phyloP scores from a whole-genome alignment of 805 yeast species.

The Hanseniaspora lachancei region DNA sequence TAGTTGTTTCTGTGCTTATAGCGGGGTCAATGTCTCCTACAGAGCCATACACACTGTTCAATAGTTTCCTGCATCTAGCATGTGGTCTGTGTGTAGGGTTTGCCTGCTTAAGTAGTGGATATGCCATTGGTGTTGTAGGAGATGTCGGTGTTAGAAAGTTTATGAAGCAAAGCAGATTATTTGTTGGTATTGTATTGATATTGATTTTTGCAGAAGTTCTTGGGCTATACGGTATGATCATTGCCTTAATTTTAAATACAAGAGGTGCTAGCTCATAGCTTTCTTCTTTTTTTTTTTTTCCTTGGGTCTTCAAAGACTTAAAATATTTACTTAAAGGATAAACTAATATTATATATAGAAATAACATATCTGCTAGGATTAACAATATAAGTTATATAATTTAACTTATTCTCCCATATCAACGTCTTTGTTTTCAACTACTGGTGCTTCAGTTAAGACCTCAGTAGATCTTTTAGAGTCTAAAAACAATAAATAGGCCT shows the following conservation, averaged over 20 bases:
- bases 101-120: slow-evolving; percentile 92
- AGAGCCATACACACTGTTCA: slow-evolving; percentile 69
- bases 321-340: background rate
- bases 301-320: no score
- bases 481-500: slow-evolving; percentile 73
- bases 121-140: slow-evolving; percentile 89
- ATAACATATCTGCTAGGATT: background rate
- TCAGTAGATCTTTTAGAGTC: slow-evolving; percentile 84
- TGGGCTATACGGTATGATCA: slow-evolving; percentile 87
- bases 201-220: slow-evolving; percentile 84
- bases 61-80: slow-evolving; percentile 96
- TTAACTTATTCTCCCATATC: slow-evolving; percentile 31
- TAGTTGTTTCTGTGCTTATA: slow-evolving; percentile 89
- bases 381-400: slow-evolving; percentile 7
- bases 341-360: background rate
- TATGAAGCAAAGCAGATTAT: slow-evolving; percentile 77
- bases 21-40: slow-evolving; percentile 80
- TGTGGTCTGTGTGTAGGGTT: slow-evolving; percentile 95
- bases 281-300: background rate
- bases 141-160: slow-evolving; percentile 83
- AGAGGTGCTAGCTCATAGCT: slow-evolving; percentile 47
- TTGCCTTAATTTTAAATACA: slow-evolving; percentile 83
- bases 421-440: slow-evolving; percentile 69
- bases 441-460: slow-evolving; percentile 49
- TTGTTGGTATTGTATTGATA: slow-evolving; percentile 81